Evolutionary conservation across 2,329 filamentous ascomycete genomes (phyloP).

Genomic region (Epichloe uncinata): DNA sequence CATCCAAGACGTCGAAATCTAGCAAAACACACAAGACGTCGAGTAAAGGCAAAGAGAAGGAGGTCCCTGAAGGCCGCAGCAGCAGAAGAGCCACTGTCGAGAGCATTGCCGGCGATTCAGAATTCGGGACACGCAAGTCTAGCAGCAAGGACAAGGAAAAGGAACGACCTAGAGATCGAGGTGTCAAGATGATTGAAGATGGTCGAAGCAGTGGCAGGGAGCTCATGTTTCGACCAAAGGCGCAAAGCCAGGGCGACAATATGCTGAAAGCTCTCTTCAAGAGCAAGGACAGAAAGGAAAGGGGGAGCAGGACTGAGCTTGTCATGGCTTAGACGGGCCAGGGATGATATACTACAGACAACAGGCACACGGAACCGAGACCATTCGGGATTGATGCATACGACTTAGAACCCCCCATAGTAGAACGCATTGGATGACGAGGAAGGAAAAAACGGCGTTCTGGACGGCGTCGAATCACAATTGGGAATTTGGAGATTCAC

Average conservation of each 20-base stretch:
- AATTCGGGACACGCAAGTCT: constrained; percentile 20
- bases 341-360: not conserved
- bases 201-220: constrained; percentile 22
- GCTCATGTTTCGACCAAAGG: constrained; percentile 32
- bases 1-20: constrained; percentile 11
- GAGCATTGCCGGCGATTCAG: constrained; percentile 19
- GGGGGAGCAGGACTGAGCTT: constrained; percentile 19
- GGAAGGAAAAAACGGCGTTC: not conserved
- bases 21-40: constrained; percentile 9
- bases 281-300: constrained; percentile 37
- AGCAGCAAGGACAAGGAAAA: constrained; percentile 18
- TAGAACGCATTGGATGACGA: not conserved
- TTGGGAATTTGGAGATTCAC: not conserved
- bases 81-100: constrained; percentile 9
- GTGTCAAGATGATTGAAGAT: constrained; percentile 24
- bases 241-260: constrained; percentile 31
- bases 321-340: constrained; percentile 15
- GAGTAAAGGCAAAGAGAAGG: constrained; percentile 11
- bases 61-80: not conserved
- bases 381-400: not conserved
- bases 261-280: constrained; percentile 48
- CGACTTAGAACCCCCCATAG: no score
- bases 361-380: not conserved
- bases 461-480: not conserved
- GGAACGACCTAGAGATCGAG: not conserved